Conservation (phyloP, 192 early-diverging fungal genomes). For the Backusella morwellensis region DNA sequence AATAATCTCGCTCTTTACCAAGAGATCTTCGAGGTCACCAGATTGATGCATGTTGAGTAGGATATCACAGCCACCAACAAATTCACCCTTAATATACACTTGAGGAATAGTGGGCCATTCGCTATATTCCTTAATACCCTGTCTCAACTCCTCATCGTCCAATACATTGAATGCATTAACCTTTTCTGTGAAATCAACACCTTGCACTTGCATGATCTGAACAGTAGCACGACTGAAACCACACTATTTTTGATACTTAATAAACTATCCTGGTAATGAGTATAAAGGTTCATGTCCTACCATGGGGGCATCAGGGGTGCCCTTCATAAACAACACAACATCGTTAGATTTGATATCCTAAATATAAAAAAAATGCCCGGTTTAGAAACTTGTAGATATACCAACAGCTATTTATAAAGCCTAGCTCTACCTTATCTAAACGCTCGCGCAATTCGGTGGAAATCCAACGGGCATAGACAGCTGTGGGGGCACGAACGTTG, state of each 20-base stretch:
- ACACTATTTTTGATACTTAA: constrained; percentile 52
- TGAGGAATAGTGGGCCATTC: constrained; percentile 97
- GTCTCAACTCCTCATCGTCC: constrained; percentile 85
- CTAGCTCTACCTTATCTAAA: constrained; percentile 23
- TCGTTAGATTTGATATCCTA: constrained; percentile 67
- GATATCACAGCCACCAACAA: constrained; percentile 95
- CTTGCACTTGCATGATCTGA: constrained; percentile 83
- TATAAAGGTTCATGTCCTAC: constrained; percentile 35
- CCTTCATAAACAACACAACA: constrained; percentile 96
- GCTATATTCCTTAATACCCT: constrained; percentile 89
- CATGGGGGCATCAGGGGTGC: constrained; percentile 88
- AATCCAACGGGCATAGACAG: constrained; percentile 27
- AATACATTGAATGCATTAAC: constrained; percentile 82
- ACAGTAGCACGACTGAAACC: constrained; percentile 93
- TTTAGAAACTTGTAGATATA: neutral
- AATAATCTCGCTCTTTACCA: constrained; percentile 64
- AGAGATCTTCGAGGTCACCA: constrained; percentile 83
- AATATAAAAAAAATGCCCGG: neutral
- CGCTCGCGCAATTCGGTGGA: constrained; percentile 17
- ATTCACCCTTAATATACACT: constrained; percentile 95
- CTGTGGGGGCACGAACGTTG: constrained; percentile 12
- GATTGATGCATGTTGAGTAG: constrained; percentile 90
- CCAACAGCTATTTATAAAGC: neutral
- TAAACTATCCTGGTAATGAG: neutral
- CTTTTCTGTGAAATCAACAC: constrained; percentile 64